Base-by-base conservation (phyloP, 2,329 filamentous ascomycete species). In the Apiospora marii region DNA sequence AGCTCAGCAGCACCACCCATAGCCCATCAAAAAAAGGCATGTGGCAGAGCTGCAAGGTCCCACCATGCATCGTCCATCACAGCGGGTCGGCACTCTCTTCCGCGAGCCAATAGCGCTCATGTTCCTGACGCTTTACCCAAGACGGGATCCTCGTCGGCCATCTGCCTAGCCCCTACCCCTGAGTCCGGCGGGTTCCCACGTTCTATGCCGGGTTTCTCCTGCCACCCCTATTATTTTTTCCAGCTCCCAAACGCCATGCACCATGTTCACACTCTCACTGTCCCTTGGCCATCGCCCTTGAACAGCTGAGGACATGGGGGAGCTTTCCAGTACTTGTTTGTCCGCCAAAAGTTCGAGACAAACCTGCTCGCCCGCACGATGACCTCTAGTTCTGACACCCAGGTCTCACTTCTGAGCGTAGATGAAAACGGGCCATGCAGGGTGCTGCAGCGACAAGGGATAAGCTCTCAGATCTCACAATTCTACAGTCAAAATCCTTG, bases 91-190 rank as follows among this genome's bases (percentile, higher is more conserved):
- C 73, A 76, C 76, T 69, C 70, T 73, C 73, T 80, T 82, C 81
- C 80, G 82, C 80, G 79, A 74, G 67, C 84, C 84, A 85, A 85
- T 85, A 74, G 79, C n/a, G 76, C 44, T 24, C 46, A 75, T 79
- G 83, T 84, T 74, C 82, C 82, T 85, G 82, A 74, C 78, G 79
- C 83, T 83, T 82, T 77, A 70, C 82, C 79, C 30, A 58, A 51
- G 48, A 48, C 14, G 48, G 67, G 48, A 44, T 68, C 41, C 67
- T 27, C 41, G 44, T 46, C 67, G n/a, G 67, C 41, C 67, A 44
- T 46, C 67, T 34, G 22, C 67, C 67, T 22, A 24, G 8, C 64
- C 58, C 34, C 34, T 64, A 64, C 58, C 58, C 58, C 58, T 64
- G 58, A 64, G 58, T 64, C 22, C 34, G 34, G 58, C 58, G 34